phyloP scores from a whole-genome alignment of 1,139 yeast species.

The Magnusiomyces paraingens region DNA sequence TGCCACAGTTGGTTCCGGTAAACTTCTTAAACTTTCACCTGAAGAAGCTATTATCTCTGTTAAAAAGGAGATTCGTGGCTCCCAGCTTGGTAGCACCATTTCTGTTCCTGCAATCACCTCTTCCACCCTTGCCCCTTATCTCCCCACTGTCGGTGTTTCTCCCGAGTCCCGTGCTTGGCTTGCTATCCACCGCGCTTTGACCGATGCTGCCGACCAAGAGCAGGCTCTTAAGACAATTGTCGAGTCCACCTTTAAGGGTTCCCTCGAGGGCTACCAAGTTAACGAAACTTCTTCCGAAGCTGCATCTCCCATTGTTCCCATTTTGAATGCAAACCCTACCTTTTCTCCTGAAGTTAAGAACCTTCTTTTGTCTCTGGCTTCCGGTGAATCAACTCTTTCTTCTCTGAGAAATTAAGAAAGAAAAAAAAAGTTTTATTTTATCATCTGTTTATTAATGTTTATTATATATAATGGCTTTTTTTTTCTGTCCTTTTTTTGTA shows the following conservation, averaged over 20 bases:
- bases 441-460: neutral
- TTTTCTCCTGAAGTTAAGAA: slow-evolving; percentile 22
- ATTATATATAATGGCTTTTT: neutral
- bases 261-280: slow-evolving; percentile 16
- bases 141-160: slow-evolving; percentile 11
- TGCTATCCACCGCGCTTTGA: slow-evolving; percentile 14
- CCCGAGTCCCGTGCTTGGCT: slow-evolving; percentile 12
- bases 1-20: neutral
- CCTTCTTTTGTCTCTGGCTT: slow-evolving; percentile 24
- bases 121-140: slow-evolving; percentile 9
- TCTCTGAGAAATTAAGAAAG: slow-evolving; percentile 16
- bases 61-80: slow-evolving; percentile 2
- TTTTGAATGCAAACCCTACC: slow-evolving; percentile 24
- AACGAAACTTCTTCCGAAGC: slow-evolving; percentile 12
- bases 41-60: slow-evolving; percentile 12
- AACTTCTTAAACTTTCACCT: slow-evolving; percentile 7
- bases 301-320: slow-evolving; percentile 16
- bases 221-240: slow-evolving; percentile 17
- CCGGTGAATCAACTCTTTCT: slow-evolving; percentile 23
- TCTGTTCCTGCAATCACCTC: slow-evolving; percentile 8
- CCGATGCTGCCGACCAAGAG: slow-evolving; percentile 8
- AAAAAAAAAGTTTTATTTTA: neutral
- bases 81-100: slow-evolving; percentile 7
- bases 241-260: slow-evolving; percentile 21
- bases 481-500: neutral